Conservation (phyloP, 177 flowering plant species). For the Viscum album region DNA sequence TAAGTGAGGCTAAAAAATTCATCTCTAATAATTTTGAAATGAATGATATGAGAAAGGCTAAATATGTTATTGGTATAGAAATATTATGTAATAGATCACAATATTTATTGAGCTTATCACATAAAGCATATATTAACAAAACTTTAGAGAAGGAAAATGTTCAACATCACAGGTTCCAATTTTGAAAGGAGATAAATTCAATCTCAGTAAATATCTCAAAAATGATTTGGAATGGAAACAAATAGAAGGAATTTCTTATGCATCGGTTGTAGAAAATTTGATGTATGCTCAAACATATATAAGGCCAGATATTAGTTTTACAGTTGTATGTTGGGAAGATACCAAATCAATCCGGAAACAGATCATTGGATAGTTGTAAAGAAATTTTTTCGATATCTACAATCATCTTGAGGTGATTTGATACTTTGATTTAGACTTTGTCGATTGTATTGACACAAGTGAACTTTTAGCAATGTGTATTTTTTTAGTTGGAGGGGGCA, state of each 20-base stretch:
- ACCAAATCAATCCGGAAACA: background rate
- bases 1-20: background rate
- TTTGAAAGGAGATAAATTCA: background rate
- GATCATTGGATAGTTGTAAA: background rate
- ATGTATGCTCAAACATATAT: background rate
- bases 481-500: background rate
- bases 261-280: background rate
- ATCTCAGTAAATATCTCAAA: background rate
- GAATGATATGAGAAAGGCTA: background rate
- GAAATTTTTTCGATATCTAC: background rate
- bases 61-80: background rate
- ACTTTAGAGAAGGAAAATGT: background rate
- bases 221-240: no score
- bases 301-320: background rate
- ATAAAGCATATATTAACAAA: no score
- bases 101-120: background rate
- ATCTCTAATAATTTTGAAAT: no score
- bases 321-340: background rate
- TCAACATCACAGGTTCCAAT: background rate
- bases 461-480: background rate
- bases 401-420: background rate
- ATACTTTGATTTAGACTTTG: no score
- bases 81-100: background rate
- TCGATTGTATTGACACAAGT: background rate
- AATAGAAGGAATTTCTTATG: background rate